Base-by-base conservation (phyloP, 2,329 filamentous ascomycete species). In the Cordyceps farinosa region DNA sequence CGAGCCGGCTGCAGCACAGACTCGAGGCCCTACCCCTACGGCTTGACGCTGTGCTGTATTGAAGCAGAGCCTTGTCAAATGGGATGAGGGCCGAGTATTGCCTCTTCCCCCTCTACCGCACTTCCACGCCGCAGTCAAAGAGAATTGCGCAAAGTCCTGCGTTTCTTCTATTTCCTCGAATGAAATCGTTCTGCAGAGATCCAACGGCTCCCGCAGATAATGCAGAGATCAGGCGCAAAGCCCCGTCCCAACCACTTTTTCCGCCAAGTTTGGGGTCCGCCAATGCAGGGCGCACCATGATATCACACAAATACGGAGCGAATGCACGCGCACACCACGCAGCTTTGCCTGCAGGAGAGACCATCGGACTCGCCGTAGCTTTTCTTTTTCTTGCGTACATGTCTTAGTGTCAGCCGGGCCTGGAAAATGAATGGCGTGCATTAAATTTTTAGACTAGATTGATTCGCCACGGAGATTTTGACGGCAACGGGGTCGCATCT, bases 191-290 rank as follows among this genome's bases (percentile, higher is more conserved):
- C 10, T 22, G 22, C 1, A 40, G 51, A 48, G n/a, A 9, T 50
- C 3, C 34, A 50, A 50, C 48, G 29, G 47, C 48, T 50, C 57
- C 22, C 27, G n/a, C 32, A 50, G 13, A 13, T 2, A 9, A 17
- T 22, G 22, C 22, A 53, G n/a, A 30, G 17, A 38, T 27, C 56
- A 50, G 22, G 58, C 11, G 48, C 38, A 44, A 34, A 8, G 38
- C 48, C 40, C 58, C 36, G 22, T 52, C 30, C 50, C 11, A 52
- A 30, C 58, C 58, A 53, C 58, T 45, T 45, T 61, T 34, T 44
- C 17, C 22, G 22, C 1, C 13, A 32, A 5, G 34, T 51, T 17
- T 9, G 47, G 15, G 36, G 47, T 13, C 30, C 22, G 34, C 40
- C 44, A 22, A n/a, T 40, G 56, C 56, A 50, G 45, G 56, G 22